phyloP scores from a whole-genome alignment of 1,284 basidiomycete species.

The Grifola frondosa region DNA sequence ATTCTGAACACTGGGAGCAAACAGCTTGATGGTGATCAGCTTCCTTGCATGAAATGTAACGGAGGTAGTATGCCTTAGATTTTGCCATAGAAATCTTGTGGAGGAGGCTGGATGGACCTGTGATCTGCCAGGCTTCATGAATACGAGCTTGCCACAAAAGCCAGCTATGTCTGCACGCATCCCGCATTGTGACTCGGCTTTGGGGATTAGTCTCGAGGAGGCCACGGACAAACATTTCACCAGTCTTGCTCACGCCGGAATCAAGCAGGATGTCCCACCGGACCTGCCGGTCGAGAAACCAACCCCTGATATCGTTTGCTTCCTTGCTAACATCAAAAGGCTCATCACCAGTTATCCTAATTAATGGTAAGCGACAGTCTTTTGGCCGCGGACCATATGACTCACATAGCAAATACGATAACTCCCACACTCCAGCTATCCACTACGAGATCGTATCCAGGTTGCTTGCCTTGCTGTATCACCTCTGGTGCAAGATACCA shows the following conservation, averaged over 20 bases:
- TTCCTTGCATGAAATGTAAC: too few species aligned
- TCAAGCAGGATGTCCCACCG: slow-evolving; percentile 57
- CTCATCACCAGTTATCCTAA: slow-evolving; percentile 67
- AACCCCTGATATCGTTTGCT: slow-evolving; percentile 52
- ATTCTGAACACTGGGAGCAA: too few species aligned
- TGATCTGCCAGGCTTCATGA: too few species aligned
- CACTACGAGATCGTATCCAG: slow-evolving; percentile 82
- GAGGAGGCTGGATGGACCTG: too few species aligned
- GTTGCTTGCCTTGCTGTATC: slow-evolving; percentile 62
- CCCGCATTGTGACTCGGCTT: slow-evolving; percentile 54
- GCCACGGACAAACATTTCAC: slow-evolving; percentile 43
- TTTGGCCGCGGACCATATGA: slow-evolving; percentile 6
- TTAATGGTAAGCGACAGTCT: background rate
- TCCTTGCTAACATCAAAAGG: slow-evolving; percentile 71
- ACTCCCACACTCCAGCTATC: slow-evolving; percentile 95
- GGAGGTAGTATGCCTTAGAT: too few species aligned
- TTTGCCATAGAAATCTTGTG: too few species aligned
- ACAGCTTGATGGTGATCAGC: too few species aligned
- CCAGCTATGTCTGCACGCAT: slow-evolving; percentile 68
- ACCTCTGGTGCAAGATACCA: slow-evolving; percentile 87
- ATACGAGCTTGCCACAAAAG: too few species aligned
- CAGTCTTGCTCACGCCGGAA: slow-evolving; percentile 37
- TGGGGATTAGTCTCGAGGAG: slow-evolving; percentile 53
- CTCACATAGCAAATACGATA: slow-evolving; percentile 85
- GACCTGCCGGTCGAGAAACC: slow-evolving; percentile 56